Evolutionary conservation across 1,139 yeast species (phyloP).

Genomic region (Geotrichum candidum): DNA sequence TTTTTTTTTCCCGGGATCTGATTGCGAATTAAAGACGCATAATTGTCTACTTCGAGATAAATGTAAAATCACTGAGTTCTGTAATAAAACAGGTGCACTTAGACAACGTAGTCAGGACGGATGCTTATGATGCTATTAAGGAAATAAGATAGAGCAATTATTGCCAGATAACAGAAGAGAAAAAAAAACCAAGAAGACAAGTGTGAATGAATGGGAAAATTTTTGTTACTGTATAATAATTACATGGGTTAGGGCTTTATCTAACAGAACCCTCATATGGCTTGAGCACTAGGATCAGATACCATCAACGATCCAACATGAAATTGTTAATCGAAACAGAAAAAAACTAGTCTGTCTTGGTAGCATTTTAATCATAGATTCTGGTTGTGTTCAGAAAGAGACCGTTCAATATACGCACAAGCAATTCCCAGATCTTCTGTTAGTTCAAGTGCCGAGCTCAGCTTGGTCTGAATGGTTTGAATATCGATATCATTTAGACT

Average conservation of each 20-base stretch:
- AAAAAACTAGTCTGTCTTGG: neutral
- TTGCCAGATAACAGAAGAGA: neutral
- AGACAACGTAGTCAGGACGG: neutral
- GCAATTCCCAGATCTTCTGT: constrained; percentile 18
- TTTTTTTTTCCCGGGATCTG: neutral
- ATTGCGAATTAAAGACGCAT: neutral
- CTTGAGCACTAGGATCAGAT: neutral
- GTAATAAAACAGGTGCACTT: neutral
- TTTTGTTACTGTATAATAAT: neutral
- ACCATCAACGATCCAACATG: neutral
- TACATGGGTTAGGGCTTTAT: neutral
- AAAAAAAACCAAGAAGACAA: neutral
- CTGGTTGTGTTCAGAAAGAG: neutral
- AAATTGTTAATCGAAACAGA: neutral
- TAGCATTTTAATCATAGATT: neutral
- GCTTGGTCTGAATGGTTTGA: constrained; percentile 4
- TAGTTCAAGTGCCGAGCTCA: constrained; percentile 8
- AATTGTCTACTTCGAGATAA: neutral
- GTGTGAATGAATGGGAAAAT: neutral
- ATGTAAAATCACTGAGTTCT: neutral
- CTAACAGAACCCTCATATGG: neutral
- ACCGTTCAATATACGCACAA: constrained; percentile 8
- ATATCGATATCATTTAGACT: neutral
- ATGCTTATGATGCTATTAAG: neutral
- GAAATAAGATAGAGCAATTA: neutral